Base-by-base conservation (phyloP, 2,329 filamentous ascomycete species). In the Pseudogymnoascus sp. region DNA sequence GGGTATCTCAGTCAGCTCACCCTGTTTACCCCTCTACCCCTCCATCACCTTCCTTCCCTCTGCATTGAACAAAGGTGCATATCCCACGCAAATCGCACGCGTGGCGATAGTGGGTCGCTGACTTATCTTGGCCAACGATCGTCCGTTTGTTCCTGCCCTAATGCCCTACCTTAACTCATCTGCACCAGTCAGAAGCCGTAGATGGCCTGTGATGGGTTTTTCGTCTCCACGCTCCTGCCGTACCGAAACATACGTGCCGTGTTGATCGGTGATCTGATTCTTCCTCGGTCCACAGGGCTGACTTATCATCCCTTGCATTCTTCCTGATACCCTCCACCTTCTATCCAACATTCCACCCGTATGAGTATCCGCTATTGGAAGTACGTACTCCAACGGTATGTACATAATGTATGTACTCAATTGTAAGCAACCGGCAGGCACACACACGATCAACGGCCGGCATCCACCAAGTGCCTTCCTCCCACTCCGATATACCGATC, bases 61-160 rank as follows among this genome's bases (percentile, higher is more conserved):
- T 11, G 32, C 7, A 34, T 34, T 16, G n/a, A 25, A 25, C n/a
- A 3, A 30, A 30, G 11, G 7, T 16, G n/a, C n/a, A 30, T 30
- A 22, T 50, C 43, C 43, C 4, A n/a, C n/a, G n/a, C 12, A 54
- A 54, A 54, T 54, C 47, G 18, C 20, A 43, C 47, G n/a, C 28
- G 47, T 54, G 47, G 47, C 28, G 47, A 54, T 32, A 54, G 47
- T 32, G 47, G 47, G 28, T 54, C 47, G 9, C 12, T 18, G 25
- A 32, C 25, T 54, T 32, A 18, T 3, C 47, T 32, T 18, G 47
- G 25, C 25, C 25, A 54, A 32, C 8, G 47, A 54, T 54, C 47
- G 18, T 32, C 28, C 47, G 28, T n/a, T 54, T 54, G 47, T 54
- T 28, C 47, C 47, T 54, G 47, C 47, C 47, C 47, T 54, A 54